Evolutionary conservation across 257 asterid species (phyloP).

Genomic region (Galeopsis tetrahit): DNA sequence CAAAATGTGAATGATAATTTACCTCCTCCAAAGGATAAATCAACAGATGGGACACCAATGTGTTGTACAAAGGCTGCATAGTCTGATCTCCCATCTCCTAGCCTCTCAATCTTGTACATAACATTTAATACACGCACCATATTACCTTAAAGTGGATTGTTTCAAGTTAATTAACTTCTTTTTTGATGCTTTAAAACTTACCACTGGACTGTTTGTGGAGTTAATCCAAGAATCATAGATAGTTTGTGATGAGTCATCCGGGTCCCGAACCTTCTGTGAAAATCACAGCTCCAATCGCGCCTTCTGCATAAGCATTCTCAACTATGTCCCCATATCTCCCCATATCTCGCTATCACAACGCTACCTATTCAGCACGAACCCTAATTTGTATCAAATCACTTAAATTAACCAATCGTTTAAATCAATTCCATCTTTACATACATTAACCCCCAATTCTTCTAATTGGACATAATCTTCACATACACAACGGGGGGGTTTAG

Average conservation of each 20-base stretch:
- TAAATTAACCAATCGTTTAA: not conserved
- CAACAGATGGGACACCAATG: slow-evolving; percentile 75
- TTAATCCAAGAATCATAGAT: slow-evolving; percentile 76
- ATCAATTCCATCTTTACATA: slow-evolving; percentile 30
- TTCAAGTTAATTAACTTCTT: not conserved
- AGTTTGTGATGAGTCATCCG: slow-evolving; percentile 83
- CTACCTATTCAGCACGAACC: too few relatives aligned
- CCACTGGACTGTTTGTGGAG: slow-evolving; percentile 52
- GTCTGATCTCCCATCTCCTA: slow-evolving; percentile 84
- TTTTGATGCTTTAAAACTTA: slow-evolving; percentile 34
- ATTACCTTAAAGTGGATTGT: slow-evolving; percentile 9
- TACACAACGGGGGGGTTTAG: slow-evolving; percentile 71
- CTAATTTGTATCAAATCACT: too few relatives aligned
- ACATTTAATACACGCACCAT: not conserved
- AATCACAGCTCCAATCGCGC: slow-evolving; percentile 67
- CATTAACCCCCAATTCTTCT: slow-evolving; percentile 64
- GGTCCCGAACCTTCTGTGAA: slow-evolving; percentile 82
- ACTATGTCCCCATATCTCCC: slow-evolving; percentile 83
- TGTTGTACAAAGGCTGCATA: slow-evolving; percentile 83
- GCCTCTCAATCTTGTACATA: slow-evolving; percentile 83
- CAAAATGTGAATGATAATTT: slow-evolving; percentile 22
- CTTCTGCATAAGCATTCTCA: slow-evolving; percentile 61
- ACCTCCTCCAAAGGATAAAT: slow-evolving; percentile 68
- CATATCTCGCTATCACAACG: slow-evolving; percentile 75
- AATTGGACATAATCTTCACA: slow-evolving; percentile 55